Base-by-base conservation (phyloP, 441 rosid species). In the Erodium texanum region DNA sequence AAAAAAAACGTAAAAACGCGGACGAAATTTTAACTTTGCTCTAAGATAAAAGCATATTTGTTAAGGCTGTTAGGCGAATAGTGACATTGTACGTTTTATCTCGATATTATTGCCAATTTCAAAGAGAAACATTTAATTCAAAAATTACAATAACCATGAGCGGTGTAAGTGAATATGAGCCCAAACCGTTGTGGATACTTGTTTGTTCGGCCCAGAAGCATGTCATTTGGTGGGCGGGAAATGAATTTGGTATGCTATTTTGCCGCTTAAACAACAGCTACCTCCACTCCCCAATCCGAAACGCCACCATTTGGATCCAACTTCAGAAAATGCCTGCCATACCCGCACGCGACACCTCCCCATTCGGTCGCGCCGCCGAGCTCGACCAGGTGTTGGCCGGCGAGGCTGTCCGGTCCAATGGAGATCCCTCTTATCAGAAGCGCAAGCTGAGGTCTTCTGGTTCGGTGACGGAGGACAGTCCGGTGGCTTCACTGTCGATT, bases 371-470 rank as follows among this genome's bases (percentile, higher is more conserved):
- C 29, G 29, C n/a, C n/a, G n/a, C n/a, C n/a, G n/a, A n/a, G n/a
- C n/a, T n/a, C n/a, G n/a, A n/a, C n/a, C n/a, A n/a, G n/a, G n/a
- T n/a, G n/a, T n/a, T n/a, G n/a, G 0, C 15, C 9, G 5, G 24
- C 23, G 79, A 68, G 18, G 11, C 66, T 65, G 64, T 56, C 68
- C 64, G 71, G 76, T 87, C 86, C 71, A 69, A 66, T 18, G 76
- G 73, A 22, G 79, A 77, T 65, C 70, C 77, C 38, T 73, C 56
- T n/a, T 15, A 81, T 63, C 81, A 83, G 76, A 87, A 84, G 72
- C 83, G 91, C 73, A 79, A 74, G 73, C 67, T 86, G 68, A 84
- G 92, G 77, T 86, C 90, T 18, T 76, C 81, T 50, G 68, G 50
- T 43, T 43, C 50, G 5, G 4, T 61, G 3, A 69, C 27, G 58